Conservation (phyloP, 345 rosid genomes). For the Linum trigynum region DNA sequence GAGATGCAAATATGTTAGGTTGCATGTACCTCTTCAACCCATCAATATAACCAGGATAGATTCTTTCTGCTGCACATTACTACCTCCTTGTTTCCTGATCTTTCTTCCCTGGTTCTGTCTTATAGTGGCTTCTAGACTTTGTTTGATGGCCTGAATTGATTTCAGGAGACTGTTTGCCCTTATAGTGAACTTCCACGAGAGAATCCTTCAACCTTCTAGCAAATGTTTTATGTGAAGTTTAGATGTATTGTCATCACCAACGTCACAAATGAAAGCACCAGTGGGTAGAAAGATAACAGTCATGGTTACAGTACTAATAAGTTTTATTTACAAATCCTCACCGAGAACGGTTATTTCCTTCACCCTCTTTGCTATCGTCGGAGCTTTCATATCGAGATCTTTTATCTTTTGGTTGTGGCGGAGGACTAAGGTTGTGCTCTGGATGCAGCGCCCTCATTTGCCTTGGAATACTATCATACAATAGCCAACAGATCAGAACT, state of each 20-base stretch:
- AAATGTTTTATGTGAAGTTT: slow-evolving; percentile 24
- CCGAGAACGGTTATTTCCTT: slow-evolving; percentile 24
- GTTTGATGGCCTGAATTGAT: slow-evolving; percentile 15
- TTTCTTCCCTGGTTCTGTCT: slow-evolving; percentile 23
- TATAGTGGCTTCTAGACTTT: slow-evolving; percentile 18
- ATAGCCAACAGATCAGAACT: slow-evolving; percentile 1
- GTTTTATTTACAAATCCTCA: slow-evolving; percentile 6
- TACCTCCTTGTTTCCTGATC: slow-evolving; percentile 47
- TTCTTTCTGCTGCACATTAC: neutral
- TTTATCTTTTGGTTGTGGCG: slow-evolving; percentile 22
- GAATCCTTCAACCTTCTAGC: slow-evolving; percentile 28
- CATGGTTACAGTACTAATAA: neutral
- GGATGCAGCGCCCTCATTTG: neutral
- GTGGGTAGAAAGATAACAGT: neutral
- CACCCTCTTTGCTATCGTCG: slow-evolving; percentile 24
- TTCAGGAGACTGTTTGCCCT: slow-evolving; percentile 24
- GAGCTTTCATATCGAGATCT: slow-evolving; percentile 24
- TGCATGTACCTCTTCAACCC: neutral
- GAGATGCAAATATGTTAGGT: slow-evolving; percentile 6
- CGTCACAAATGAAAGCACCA: slow-evolving; percentile 22
- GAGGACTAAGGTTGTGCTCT: slow-evolving; percentile 25
- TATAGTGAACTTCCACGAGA: slow-evolving; percentile 15
- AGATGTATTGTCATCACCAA: slow-evolving; percentile 25
- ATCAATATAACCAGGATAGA: slow-evolving; percentile 6
- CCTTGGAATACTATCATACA: slow-evolving; percentile 21